phyloP scores from a whole-genome alignment of 148 eudicot genomes.

The Cornus controversa region DNA sequence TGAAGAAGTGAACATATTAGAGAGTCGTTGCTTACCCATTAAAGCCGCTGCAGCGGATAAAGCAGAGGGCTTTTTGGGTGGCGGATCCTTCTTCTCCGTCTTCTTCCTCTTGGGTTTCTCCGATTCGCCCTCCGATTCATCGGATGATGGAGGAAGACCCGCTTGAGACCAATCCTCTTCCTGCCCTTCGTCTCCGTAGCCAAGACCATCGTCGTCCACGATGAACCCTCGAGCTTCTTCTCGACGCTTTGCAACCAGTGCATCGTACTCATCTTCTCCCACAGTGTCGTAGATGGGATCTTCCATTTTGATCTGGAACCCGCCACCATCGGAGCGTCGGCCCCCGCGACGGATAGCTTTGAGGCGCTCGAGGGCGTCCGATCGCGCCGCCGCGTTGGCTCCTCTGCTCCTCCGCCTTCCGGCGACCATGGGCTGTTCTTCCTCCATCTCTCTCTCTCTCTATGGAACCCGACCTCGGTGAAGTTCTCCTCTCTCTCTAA shows the following conservation, averaged over 20 bases:
- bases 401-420: constrained; percentile 57
- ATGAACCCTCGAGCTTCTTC: constrained; percentile 63
- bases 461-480: background rate
- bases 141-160: constrained; percentile 36
- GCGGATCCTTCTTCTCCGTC: constrained; percentile 42
- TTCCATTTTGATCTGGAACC: constrained; percentile 58
- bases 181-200: constrained; percentile 78
- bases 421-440: constrained; percentile 37
- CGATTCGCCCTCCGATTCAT: constrained; percentile 51
- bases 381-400: constrained; percentile 35
- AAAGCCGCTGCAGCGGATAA: constrained; percentile 66
- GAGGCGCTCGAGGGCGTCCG: constrained; percentile 70
- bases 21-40: constrained; percentile 78
- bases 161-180: constrained; percentile 88
- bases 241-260: constrained; percentile 73
- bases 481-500: background rate
- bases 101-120: constrained; percentile 47
- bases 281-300: constrained; percentile 86
- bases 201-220: constrained; percentile 65
- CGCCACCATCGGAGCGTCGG: constrained; percentile 28
- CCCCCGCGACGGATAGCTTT: constrained; percentile 56
- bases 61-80: constrained; percentile 51
- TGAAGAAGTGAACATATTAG: constrained; percentile 70
- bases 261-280: constrained; percentile 80
- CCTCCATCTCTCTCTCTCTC: constrained; percentile 29